phyloP scores from a whole-genome alignment of 257 asterid genomes.

The Forsythia viridissima region DNA sequence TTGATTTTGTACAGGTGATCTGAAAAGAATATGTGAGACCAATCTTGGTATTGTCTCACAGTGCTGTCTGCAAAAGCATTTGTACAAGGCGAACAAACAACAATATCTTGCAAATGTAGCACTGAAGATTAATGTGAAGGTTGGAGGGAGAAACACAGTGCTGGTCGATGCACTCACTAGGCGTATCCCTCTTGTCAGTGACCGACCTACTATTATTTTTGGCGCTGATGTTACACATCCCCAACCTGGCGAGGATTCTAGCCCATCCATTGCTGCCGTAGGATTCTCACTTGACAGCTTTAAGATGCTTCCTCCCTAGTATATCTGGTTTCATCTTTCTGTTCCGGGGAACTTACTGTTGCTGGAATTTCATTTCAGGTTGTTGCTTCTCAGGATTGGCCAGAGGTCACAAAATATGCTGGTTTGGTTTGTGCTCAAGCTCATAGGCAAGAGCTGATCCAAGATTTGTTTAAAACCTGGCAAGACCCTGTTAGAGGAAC shows the following conservation, averaged over 20 bases:
- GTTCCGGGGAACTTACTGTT: neutral
- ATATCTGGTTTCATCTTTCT: neutral
- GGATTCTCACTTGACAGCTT: constrained; percentile 4
- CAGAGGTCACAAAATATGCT: constrained; percentile 89
- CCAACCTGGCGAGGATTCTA: constrained; percentile 99
- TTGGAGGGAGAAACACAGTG: constrained; percentile 94
- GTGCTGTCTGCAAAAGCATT: constrained; percentile 92
- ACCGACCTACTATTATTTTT: constrained; percentile 86
- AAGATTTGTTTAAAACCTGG: constrained; percentile 84
- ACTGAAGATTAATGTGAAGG: constrained; percentile 87
- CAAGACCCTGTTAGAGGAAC: constrained; percentile 82
- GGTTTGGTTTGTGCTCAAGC: constrained; percentile 98
- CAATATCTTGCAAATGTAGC: constrained; percentile 95
- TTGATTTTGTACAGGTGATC: constrained; percentile 54
- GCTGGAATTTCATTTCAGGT: constrained; percentile 51
- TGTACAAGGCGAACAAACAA: constrained; percentile 73
- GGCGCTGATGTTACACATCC: constrained; percentile 99
- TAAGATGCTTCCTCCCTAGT: neutral
- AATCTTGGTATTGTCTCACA: constrained; percentile 97
- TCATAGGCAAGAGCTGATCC: constrained; percentile 91
- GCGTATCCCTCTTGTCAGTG: constrained; percentile 92
- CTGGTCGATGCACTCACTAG: constrained; percentile 82
- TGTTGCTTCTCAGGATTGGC: constrained; percentile 99
- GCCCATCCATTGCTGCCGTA: constrained; percentile 99
- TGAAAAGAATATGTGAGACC: constrained; percentile 93